phyloP scores from a whole-genome alignment of 176 grass and related monocot species.

The Hordeum marinum region DNA sequence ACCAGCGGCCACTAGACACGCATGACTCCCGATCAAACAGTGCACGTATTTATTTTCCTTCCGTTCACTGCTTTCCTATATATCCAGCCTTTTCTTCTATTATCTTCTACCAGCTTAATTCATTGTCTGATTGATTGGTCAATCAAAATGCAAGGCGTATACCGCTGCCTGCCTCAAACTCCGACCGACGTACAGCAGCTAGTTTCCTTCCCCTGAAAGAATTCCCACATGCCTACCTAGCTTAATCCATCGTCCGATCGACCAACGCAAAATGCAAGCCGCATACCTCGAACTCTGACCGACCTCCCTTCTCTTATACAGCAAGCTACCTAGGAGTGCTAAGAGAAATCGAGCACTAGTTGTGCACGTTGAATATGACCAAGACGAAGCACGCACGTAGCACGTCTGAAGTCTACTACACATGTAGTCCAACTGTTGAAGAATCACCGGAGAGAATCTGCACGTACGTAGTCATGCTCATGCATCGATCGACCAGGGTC shows the following conservation, averaged over 20 bases:
- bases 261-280: too few relatives aligned
- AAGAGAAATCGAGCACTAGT: neutral
- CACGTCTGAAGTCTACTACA: neutral
- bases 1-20: neutral
- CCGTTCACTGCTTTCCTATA: neutral
- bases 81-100: neutral
- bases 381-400: neutral
- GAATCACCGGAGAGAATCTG: neutral
- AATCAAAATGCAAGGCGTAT: neutral
- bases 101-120: neutral
- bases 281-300: too few relatives aligned
- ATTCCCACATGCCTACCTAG: too few relatives aligned
- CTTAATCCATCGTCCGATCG: too few relatives aligned
- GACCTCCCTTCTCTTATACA: neutral
- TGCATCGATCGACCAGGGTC: neutral
- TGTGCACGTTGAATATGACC: neutral
- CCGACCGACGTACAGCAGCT: neutral
- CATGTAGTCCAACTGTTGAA: neutral
- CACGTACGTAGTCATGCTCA: neutral
- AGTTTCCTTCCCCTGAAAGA: too few relatives aligned
- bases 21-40: neutral
- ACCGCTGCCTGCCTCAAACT: neutral
- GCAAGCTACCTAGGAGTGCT: rapidly evolving
- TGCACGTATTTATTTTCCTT: neutral
- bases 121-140: neutral